phyloP scores from a whole-genome alignment of 148 eudicot species.

The Drosera capensis region DNA sequence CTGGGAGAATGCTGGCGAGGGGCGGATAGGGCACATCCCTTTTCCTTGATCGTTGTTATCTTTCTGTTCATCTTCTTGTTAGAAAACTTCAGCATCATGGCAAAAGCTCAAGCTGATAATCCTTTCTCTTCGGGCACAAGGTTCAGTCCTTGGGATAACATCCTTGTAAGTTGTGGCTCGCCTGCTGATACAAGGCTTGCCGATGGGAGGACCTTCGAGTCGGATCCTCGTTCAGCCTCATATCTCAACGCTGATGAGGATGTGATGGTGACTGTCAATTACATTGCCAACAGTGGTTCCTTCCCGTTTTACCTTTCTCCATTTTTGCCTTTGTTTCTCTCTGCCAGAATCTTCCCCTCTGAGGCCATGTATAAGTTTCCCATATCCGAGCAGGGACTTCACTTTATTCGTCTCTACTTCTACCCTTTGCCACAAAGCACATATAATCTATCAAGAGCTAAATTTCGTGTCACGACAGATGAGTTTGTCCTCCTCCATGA shows the following conservation, averaged over 20 bases:
- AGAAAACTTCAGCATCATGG: background rate
- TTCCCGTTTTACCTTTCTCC: conserved; percentile 5
- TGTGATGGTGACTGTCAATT: conserved; percentile 19
- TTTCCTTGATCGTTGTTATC: too few species aligned
- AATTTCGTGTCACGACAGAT: conserved; percentile 33
- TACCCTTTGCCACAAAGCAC: conserved; percentile 36
- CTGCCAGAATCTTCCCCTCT: conserved; percentile 32
- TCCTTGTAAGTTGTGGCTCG: conserved; percentile 48
- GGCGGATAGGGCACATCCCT: too few species aligned
- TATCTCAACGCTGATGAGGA: conserved; percentile 47
- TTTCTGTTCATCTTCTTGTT: too few species aligned
- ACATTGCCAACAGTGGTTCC: conserved; percentile 17
- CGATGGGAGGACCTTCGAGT: conserved; percentile 54
- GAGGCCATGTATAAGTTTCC: conserved; percentile 35
- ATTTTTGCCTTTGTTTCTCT: conserved; percentile 15
- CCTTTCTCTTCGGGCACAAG: conserved; percentile 5
- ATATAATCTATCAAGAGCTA: conserved; percentile 27
- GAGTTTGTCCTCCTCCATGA: conserved; percentile 34
- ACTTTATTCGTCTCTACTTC: conserved; percentile 41
- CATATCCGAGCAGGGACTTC: conserved; percentile 30
- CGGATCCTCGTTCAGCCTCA: conserved; percentile 42
- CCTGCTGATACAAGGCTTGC: conserved; percentile 17
- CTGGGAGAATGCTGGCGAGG: too few species aligned
- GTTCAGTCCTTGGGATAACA: conserved; percentile 33
- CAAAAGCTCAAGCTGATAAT: background rate